Conservation (phyloP, 2,329 filamentous ascomycete species). For the Pseudomassariella vexata region DNA sequence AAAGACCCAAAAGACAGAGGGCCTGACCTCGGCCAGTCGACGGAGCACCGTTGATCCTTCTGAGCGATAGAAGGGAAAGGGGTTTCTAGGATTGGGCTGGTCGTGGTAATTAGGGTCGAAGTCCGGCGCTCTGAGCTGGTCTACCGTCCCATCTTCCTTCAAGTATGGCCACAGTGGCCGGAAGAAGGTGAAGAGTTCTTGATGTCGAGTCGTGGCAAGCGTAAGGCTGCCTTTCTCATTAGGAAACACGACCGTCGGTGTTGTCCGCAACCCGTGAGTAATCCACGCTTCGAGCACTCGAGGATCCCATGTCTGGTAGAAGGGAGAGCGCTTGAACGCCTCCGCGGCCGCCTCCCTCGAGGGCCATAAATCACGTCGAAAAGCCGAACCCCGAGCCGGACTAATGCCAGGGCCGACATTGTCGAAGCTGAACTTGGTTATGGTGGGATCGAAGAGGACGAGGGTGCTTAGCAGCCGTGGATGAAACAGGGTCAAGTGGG, state of each 20-base stretch:
- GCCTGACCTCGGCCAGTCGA: slow-evolving; percentile 55
- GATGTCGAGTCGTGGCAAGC: slow-evolving; percentile 76
- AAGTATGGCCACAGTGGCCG: slow-evolving; percentile 50
- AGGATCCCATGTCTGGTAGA: slow-evolving; percentile 78
- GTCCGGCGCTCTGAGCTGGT: slow-evolving; percentile 38
- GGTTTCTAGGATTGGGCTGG: slow-evolving; percentile 22
- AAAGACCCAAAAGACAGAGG: slow-evolving; percentile 64
- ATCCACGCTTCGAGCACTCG: slow-evolving; percentile 73
- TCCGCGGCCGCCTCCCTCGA: slow-evolving; percentile 63
- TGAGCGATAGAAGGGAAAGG: slow-evolving; percentile 60
- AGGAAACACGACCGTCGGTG: slow-evolving; percentile 58
- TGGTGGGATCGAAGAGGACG: slow-evolving; percentile 79
- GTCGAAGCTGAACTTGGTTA: slow-evolving; percentile 45
- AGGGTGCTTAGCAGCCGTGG: slow-evolving; percentile 73
- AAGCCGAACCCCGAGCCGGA: slow-evolving; percentile 58
- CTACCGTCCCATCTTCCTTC: slow-evolving; percentile 32
- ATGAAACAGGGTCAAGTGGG: slow-evolving; percentile 68
- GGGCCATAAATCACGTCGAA: slow-evolving; percentile 77
- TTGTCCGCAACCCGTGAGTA: slow-evolving; percentile 66
- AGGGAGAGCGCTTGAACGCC: slow-evolving; percentile 62
- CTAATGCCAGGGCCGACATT: slow-evolving; percentile 27
- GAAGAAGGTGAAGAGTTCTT: slow-evolving; percentile 77
- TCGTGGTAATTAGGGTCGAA: slow-evolving; percentile 33
- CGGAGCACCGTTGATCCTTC: slow-evolving; percentile 53
- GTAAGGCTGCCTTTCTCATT: slow-evolving; percentile 50